Evolutionary conservation across 1,139 yeast species (phyloP), one percentile per base, ranked within the genome.

Genomic region (Candida dubliniensis): DNA sequence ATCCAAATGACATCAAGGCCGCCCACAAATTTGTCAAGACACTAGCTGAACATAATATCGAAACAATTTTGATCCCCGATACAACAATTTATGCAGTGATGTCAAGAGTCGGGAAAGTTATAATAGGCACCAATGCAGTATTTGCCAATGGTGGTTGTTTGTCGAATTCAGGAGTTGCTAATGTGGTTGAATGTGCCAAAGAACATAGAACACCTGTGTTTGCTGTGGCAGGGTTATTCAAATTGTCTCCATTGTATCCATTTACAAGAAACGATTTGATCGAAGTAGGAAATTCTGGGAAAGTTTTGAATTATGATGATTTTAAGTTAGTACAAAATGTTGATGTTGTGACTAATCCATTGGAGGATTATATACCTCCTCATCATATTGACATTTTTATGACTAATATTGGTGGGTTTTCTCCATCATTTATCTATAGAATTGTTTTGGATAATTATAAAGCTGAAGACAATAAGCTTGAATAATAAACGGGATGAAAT

Each of bases 71-170:
- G 44, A 87, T 95, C 39, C 98, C 99, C 0, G 99, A 95, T 60
- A 79, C 95, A 3, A 86, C 96, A 25, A 90, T 86, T 0, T 89
- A 86, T 64, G 98, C 99, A 0, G 87, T 95, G 40, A 95, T 95
- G 99, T 87, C 97, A 40, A 75, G 97, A 51, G 99, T 95, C 2
- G 97, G 98, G 39, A 95, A 95, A 63, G 99, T 95, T 25, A 81
- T 93, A 49, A 80, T 95, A 49, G 97, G 98, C 18, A 84, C 98
- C 1, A 81, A 88, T 52, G 82, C 96, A 0, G 97, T 95, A 8
- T 86, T 89, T 62, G 96, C 96, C 44, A 93, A 95, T 60, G 99
- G 99, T 46, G 98, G 99, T 8, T 85, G 96, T 53, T 79, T 90
- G 46, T 82, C 96, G 2, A 81, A 87, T 18, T 82, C 96, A 0